Evolutionary conservation across 139 green algal genomes (phyloP).

Genomic region (Monoraphidium neglectum): DNA sequence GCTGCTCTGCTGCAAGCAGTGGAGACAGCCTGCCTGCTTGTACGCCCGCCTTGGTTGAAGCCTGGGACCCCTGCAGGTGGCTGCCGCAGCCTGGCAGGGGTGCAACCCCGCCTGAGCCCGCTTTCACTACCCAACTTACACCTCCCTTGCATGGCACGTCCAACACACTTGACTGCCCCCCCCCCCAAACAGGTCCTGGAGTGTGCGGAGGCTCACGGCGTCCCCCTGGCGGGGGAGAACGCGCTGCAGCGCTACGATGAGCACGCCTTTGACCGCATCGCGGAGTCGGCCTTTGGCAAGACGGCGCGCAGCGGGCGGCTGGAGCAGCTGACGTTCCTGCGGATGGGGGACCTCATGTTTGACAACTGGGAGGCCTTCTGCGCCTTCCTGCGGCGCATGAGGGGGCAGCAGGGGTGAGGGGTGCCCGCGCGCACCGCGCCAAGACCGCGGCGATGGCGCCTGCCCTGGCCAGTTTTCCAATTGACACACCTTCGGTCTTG

Average conservation of each 20-base stretch:
- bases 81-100: too few species aligned
- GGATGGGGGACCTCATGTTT: conserved; percentile 89
- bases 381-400: conserved; percentile 67
- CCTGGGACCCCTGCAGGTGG: too few species aligned
- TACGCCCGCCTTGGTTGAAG: too few species aligned
- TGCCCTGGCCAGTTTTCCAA: too few species aligned
- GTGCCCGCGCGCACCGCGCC: too few species aligned
- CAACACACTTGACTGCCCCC: background rate
- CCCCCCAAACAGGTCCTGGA: conserved; percentile 71
- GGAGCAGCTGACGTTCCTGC: conserved; percentile 93
- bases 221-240: conserved; percentile 94
- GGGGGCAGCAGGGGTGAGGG: background rate
- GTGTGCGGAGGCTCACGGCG: conserved; percentile 59
- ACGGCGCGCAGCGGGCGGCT: conserved; percentile 75
- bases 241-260: conserved; percentile 96
- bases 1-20: too few species aligned
- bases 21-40: too few species aligned
- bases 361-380: conserved; percentile 82
- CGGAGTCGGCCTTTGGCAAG: conserved; percentile 86
- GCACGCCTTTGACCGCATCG: conserved; percentile 91
- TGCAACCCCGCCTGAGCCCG: too few species aligned
- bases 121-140: too few species aligned
- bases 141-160: too few species aligned
- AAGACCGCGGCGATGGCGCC: too few species aligned
- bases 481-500: too few species aligned